Base-by-base conservation (phyloP, 1,139 yeast genomes). In the Waltiozyma sp. region DNA sequence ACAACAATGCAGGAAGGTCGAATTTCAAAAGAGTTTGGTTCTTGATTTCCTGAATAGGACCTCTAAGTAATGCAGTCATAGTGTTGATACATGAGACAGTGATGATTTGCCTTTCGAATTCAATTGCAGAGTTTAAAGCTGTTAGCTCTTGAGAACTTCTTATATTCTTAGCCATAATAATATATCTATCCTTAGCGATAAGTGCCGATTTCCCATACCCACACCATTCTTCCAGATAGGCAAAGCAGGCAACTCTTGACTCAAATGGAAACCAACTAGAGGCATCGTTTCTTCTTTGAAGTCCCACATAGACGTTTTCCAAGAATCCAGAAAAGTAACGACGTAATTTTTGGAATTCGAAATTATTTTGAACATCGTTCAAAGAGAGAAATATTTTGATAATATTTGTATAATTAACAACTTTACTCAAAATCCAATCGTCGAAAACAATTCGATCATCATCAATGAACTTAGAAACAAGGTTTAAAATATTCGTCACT, bases 141-240 rank as follows among this genome's bases (percentile, higher is more conserved):
- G 80, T 69, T 2, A 66, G 55, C 38, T 77, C 82, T 45, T 72
- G 69, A 39, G 66, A 60, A 19, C 61, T 64, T 7, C 65, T 64
- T 2, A 71, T 65, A 23, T 64, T 68, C 39, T 65, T 66, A 13
- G 70, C 64, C 85, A 89, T 88, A 1, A 65, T 59, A 7, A 64
- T 62, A 52, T 87, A 89, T 40, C 96, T 68, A 37, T 81, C 85
- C 37, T 76, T 77, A 5, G 87, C 74, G 4, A 80, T 58, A 1
- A 69, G 64, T 19, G 75, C 69, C 33, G 77, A 69, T 42, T 75
- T 81, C 1, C 97, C 97, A 59, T 76, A 78, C 0, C 95, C 95
- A 61, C 96, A 87, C 99, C 99, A 93, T 57, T 86, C 95, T 51
- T 84, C 88, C 47, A 91, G 66, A 55, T 76, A 81, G 40, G 80